Conservation (phyloP, 306 rosid species). For the Inga laurina region DNA sequence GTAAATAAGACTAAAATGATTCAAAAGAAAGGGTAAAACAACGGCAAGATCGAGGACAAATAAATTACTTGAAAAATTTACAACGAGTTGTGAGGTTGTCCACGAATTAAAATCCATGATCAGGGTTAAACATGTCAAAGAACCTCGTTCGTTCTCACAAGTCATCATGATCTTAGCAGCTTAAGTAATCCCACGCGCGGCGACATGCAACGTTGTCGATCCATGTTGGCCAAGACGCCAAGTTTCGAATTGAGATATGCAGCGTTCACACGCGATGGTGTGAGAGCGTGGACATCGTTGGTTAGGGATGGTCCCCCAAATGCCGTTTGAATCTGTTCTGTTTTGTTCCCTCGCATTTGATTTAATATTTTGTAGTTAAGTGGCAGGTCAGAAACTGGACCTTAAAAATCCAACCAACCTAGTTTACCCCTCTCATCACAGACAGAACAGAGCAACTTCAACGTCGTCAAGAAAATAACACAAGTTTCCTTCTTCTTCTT, state of each 20-base stretch:
- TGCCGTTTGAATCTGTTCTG: background rate
- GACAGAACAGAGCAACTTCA: constrained; percentile 29
- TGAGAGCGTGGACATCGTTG: background rate
- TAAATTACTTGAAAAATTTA: background rate
- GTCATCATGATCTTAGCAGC: background rate
- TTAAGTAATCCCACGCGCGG: background rate
- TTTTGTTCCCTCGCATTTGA: constrained; percentile 19
- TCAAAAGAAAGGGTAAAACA: no score
- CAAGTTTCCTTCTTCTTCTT: constrained; percentile 4
- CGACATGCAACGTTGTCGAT: background rate
- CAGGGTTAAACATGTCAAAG: background rate
- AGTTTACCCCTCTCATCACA: constrained; percentile 12
- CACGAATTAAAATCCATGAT: background rate
- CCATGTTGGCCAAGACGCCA: background rate
- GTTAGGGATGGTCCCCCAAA: background rate
- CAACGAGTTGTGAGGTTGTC: background rate
- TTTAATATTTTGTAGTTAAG: constrained; percentile 48
- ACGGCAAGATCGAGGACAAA: background rate
- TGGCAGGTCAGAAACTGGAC: constrained; percentile 65
- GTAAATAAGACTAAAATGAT: no score
- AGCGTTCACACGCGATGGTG: background rate
- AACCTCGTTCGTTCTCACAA: background rate
- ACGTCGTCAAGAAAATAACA: background rate
- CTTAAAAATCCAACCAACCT: constrained; percentile 36
- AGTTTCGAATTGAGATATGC: background rate